Percentiles rank a stretch among this genome's conserved stretches.
Evolutionary conservation across 345 rosid species (phyloP).

Genomic region (Xanthoceras sorbifolium): DNA sequence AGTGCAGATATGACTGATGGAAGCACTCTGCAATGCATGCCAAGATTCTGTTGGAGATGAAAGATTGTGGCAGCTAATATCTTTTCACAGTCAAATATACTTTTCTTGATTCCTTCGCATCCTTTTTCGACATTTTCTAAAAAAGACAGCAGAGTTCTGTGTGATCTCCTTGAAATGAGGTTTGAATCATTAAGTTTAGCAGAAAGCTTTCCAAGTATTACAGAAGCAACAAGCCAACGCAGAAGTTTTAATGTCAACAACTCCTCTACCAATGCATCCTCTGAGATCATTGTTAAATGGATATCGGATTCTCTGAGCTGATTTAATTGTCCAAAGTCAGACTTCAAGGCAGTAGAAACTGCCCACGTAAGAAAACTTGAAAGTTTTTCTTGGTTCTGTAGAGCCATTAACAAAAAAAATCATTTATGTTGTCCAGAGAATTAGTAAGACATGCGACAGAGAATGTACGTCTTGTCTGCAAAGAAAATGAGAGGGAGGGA

Average conservation of each 20-base stretch:
- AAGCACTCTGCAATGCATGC: slow-evolving; percentile 41
- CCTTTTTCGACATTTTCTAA: slow-evolving; percentile 40
- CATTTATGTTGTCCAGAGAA: slow-evolving; percentile 3
- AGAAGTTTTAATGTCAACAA: slow-evolving; percentile 62
- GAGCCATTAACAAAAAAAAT: slow-evolving; percentile 20
- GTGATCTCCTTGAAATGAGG: slow-evolving; percentile 32
- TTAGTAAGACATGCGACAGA: neutral
- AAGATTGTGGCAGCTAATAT: slow-evolving; percentile 52
- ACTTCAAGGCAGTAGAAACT: slow-evolving; percentile 59
- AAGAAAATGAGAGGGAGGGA: neutral
- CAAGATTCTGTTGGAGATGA: slow-evolving; percentile 64
- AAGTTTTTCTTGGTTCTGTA: slow-evolving; percentile 63
- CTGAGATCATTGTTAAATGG: slow-evolving; percentile 22
- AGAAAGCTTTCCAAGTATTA: slow-evolving; percentile 65
- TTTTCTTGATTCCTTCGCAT: slow-evolving; percentile 30
- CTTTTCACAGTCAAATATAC: slow-evolving; percentile 34
- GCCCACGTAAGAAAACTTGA: slow-evolving; percentile 75
- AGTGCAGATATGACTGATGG: slow-evolving; percentile 74
- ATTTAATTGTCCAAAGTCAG: slow-evolving; percentile 37
- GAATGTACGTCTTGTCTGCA: neutral
- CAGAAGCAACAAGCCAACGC: slow-evolving; percentile 85
- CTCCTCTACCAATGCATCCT: slow-evolving; percentile 53
- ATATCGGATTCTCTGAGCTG: slow-evolving; percentile 27
- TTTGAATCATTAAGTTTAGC: slow-evolving; percentile 26
- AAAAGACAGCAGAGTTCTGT: slow-evolving; percentile 45